Conservation (phyloP, 78 protist genomes). For the Dictyostelium intermedium region DNA sequence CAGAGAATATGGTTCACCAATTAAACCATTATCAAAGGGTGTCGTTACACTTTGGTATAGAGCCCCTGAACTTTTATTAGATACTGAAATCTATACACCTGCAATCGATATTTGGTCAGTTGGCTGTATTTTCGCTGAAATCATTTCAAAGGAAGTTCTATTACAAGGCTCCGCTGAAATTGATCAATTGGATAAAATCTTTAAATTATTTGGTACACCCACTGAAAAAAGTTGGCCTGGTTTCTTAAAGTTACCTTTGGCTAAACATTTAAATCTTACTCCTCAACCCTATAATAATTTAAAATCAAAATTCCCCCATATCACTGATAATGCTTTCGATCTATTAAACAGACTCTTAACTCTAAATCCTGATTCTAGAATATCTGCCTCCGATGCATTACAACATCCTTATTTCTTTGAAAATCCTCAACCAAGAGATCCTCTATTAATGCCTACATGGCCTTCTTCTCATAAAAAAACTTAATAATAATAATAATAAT, state of each 20-base stretch:
- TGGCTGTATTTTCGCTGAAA: constrained; percentile 99
- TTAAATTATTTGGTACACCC: constrained; percentile 81
- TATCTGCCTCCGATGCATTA: constrained; percentile 80
- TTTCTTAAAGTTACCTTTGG: constrained; percentile 59
- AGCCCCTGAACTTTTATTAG: constrained; percentile 86
- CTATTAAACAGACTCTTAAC: constrained; percentile 34
- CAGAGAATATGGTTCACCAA: constrained; percentile 95
- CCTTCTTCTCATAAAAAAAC: constrained; percentile 71
- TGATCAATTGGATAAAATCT: constrained; percentile 92
- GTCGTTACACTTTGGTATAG: constrained; percentile 88
- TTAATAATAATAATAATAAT: neutral
- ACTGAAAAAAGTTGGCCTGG: constrained; percentile 76
- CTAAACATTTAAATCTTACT: constrained; percentile 18
- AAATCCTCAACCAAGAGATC: constrained; percentile 74
- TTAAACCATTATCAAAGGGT: constrained; percentile 94
- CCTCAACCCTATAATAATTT: constrained; percentile 42
- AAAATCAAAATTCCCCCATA: constrained; percentile 56
- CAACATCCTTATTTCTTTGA: constrained; percentile 81
- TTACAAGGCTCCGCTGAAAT: constrained; percentile 96
- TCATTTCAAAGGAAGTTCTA: constrained; percentile 90
- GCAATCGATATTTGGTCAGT: constrained; percentile 99
- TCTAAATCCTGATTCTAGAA: constrained; percentile 77
- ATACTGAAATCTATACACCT: constrained; percentile 91
- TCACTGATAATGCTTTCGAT: constrained; percentile 71
- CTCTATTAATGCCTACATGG: constrained; percentile 79